phyloP scores from a whole-genome alignment of 2,329 filamentous ascomycete genomes.

The Furcasterigmium sp. region DNA sequence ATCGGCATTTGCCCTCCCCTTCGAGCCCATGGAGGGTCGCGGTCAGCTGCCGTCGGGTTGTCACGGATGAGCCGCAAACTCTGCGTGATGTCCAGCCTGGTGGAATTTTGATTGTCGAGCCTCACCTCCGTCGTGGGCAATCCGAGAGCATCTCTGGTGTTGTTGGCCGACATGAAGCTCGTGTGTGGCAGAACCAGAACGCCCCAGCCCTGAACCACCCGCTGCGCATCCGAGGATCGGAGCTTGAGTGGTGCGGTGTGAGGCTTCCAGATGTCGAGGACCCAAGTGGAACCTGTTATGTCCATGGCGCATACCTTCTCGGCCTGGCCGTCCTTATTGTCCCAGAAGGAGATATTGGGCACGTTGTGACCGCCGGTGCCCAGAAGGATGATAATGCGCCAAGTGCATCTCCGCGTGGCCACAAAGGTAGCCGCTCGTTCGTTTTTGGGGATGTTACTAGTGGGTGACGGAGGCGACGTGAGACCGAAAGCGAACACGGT shows the following conservation, averaged over 20 bases:
- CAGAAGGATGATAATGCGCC: constrained; percentile 43
- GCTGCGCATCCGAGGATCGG: not conserved
- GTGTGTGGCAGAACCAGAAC: constrained; percentile 38
- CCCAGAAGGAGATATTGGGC: constrained; percentile 47
- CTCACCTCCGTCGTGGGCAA: constrained; percentile 3
- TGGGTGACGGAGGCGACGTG: constrained; percentile 9
- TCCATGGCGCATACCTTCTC: constrained; percentile 47
- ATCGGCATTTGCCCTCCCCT: too few species aligned
- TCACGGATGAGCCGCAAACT: constrained; percentile 8
- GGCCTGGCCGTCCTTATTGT: constrained; percentile 39
- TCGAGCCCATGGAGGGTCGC: not conserved
- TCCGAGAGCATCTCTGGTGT: constrained; percentile 4
- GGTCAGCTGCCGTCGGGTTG: constrained; percentile 4
- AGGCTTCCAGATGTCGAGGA: constrained; percentile 47
- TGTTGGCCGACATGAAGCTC: constrained; percentile 32
- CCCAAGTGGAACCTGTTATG: constrained; percentile 41
- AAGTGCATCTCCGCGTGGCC: constrained; percentile 37
- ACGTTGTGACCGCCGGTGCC: constrained; percentile 37
- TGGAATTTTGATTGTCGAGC: constrained; percentile 3
- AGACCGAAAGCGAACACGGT: constrained; percentile 48
- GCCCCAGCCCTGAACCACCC: constrained; percentile 39
- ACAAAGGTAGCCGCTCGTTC: constrained; percentile 27
- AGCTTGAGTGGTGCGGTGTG: constrained; percentile 8
- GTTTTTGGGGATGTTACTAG: constrained; percentile 11
- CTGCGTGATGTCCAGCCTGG: constrained; percentile 8